Base-by-base conservation (phyloP, 192 early-diverging fungal genomes). In the Coemansia sp. region DNA sequence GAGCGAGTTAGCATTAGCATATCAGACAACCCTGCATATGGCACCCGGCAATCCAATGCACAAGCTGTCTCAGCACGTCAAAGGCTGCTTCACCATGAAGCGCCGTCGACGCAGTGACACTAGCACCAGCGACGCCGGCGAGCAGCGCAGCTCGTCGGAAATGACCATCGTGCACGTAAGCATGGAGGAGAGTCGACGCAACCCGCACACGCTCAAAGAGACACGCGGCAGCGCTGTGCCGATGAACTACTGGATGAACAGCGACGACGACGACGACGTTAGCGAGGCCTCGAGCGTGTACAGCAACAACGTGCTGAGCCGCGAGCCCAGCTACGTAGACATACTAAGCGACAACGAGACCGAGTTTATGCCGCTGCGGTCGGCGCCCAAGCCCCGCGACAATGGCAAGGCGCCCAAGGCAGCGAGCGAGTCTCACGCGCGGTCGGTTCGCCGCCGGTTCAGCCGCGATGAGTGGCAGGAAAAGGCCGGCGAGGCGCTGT, bases 191-290 rank as follows among this genome's bases (percentile, higher is more conserved):
- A 47, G 53, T 22, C 52, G 39, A 5, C 58, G 42, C n/a, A n/a
- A 27, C 23, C 31, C 25, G n/a, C 27, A 28, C 19, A 19, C 22
- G 20, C 46, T 23, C 27, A 40, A 43, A 23, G 23, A 29, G 28
- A 25, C 25, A 8, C 30, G 5, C 0, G 15, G 14, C 22, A 32
- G 29, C 29, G 9, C 23, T 4, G 45, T 47, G 20, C 66, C 66
- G n/a, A 69, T 69, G 66, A 69, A 62, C 49, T 69, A 69, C 43
- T 69, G 66, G 66, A 21, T 62, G 30, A 61, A 30, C n/a, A 47
- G 49, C 1, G 58, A 69, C n/a, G 49, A 51, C 20, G 62, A 64
- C 28, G 38, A 32, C 21, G 50, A 50, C 11, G 53, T 20, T 5
- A 42, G 38, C 10, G 47, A 35, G 14, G 27, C 30, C 15, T 9